Conservation (phyloP, 2,329 filamentous ascomycete species). For the Dothidotthia symphoricarpi region DNA sequence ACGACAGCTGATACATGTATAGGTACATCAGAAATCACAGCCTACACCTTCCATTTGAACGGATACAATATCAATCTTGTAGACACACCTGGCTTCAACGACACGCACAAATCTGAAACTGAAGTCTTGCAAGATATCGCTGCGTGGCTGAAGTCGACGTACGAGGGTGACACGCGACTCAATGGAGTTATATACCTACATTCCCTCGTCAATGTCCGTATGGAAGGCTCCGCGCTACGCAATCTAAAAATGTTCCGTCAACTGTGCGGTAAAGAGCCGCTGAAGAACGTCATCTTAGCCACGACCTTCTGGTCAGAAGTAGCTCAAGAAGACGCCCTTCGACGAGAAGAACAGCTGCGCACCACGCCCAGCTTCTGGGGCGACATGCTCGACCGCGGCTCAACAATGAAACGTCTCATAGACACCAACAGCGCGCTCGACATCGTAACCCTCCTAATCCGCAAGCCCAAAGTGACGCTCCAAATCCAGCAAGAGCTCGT, state of each 20-base stretch:
- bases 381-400: conserved; percentile 15
- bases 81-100: conserved; percentile 51
- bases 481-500: conserved; percentile 22
- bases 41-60: conserved; percentile 14
- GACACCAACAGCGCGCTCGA: conserved; percentile 14
- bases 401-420: conserved; percentile 8
- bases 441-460: conserved; percentile 10
- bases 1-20: no score
- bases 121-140: conserved; percentile 47
- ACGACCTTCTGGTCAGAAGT: conserved; percentile 45
- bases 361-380: conserved; percentile 16
- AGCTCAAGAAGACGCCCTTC: conserved; percentile 2
- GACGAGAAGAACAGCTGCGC: conserved; percentile 18
- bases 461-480: conserved; percentile 9
- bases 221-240: conserved; percentile 40
- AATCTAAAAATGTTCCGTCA: conserved; percentile 49
- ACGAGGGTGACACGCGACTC: conserved; percentile 33
- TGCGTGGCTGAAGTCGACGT: conserved; percentile 35
- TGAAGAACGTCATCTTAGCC: conserved; percentile 44
- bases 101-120: conserved; percentile 45
- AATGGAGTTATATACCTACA: conserved; percentile 50
- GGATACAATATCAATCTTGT: conserved; percentile 13
- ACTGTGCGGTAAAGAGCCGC: conserved; percentile 43
- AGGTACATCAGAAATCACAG: conserved; percentile 14
- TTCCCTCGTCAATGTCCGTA: conserved; percentile 43